These are phyloP conservation scores for Aspergillus coremiiformis DNA, from an alignment of 495 filamentous ascomycete species.

Conservation along the genomic window DNA sequence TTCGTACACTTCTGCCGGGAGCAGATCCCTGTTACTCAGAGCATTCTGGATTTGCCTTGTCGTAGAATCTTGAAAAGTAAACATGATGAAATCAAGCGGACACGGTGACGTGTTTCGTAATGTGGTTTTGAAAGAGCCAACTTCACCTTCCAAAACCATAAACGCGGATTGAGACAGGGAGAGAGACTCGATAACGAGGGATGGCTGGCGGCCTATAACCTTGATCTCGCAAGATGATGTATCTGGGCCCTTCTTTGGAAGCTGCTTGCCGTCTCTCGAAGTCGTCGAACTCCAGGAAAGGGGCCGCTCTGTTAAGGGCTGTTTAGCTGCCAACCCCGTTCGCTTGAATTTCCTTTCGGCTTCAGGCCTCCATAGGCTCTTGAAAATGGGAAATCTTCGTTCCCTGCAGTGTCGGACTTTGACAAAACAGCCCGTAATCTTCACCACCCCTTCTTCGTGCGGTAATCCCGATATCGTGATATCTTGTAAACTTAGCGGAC, in stretches of 20 bases:
- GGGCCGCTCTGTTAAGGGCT: constrained; percentile 46
- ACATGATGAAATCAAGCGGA: constrained; percentile 72
- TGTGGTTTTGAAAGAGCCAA: constrained; percentile 66
- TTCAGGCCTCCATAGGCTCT: constrained; percentile 64
- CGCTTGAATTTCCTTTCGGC: constrained; percentile 66
- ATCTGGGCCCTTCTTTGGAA: constrained; percentile 31
- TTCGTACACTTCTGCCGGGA: constrained; percentile 73
- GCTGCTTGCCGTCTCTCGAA: constrained; percentile 34
- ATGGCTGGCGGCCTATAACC: constrained; percentile 71
- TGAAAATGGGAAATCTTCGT: constrained; percentile 77
- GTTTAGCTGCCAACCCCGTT: constrained; percentile 57
- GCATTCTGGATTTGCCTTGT: constrained; percentile 67
- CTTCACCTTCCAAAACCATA: constrained; percentile 87
- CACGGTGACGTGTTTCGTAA: constrained; percentile 71
- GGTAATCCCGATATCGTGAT: constrained; percentile 65
- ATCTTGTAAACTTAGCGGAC: constrained; percentile 72
- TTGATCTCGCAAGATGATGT: constrained; percentile 44
- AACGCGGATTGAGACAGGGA: constrained; percentile 78
- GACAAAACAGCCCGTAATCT: constrained; percentile 69
- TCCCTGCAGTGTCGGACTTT: constrained; percentile 75
- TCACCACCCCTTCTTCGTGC: constrained; percentile 55
- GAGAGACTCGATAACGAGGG: constrained; percentile 64
- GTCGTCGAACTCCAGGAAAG: constrained; percentile 46
- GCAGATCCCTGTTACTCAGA: constrained; percentile 64
- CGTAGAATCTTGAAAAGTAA: constrained; percentile 86